Conservation (phyloP, 2,329 filamentous ascomycete species). For the Cladosporium sp. region DNA sequence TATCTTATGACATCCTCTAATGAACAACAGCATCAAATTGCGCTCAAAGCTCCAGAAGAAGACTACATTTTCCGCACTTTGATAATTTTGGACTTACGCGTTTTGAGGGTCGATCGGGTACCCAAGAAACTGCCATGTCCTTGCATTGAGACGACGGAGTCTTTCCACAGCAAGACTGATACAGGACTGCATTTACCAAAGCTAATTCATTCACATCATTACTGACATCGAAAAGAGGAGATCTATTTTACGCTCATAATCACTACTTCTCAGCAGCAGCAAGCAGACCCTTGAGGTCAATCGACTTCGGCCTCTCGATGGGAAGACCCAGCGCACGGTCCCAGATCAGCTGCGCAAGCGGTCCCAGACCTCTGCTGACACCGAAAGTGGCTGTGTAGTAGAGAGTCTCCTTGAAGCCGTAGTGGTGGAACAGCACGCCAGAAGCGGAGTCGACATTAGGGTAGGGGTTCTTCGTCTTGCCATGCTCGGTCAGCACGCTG, state of each 20-base stretch:
- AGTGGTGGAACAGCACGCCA: constrained; percentile 95
- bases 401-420: constrained; percentile 92
- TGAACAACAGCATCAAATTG: background rate
- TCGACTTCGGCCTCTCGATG: constrained; percentile 97
- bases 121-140: no score
- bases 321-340: constrained; percentile 88
- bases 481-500: constrained; percentile 84
- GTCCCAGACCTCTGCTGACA: constrained; percentile 71
- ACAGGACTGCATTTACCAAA: background rate
- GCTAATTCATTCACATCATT: background rate
- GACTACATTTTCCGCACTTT: no score
- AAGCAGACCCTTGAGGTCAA: constrained; percentile 82
- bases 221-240: background rate
- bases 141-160: background rate
- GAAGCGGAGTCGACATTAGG: constrained; percentile 94
- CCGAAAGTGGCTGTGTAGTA: constrained; percentile 80
- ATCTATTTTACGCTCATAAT: background rate
- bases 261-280: constrained; percentile 45
- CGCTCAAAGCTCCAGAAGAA: no score
- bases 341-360: constrained; percentile 92
- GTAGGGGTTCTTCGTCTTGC: constrained; percentile 68
- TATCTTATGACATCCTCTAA: constrained; percentile 5
- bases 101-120: no score
- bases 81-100: no score
- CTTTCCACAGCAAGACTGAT: background rate